phyloP scores from a whole-genome alignment of 2,329 filamentous ascomycete genomes.

The Shiraia bambusicola region DNA sequence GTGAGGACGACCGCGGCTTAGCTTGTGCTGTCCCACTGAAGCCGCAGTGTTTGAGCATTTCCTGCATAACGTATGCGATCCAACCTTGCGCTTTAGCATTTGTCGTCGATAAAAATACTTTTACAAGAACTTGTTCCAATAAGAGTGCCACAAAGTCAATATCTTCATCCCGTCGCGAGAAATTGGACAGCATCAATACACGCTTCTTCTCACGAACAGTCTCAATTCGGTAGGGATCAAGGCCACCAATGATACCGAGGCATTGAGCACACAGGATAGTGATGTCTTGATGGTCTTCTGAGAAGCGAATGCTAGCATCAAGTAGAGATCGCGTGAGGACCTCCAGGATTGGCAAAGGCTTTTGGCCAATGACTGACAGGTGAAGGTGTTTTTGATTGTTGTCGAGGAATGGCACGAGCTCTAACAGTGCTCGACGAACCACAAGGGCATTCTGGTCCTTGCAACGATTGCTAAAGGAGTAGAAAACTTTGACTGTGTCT shows the following conservation, averaged over 20 bases:
- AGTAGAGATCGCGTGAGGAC: constrained; percentile 75
- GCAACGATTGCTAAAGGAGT: constrained; percentile 72
- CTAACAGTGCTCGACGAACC: constrained; percentile 75
- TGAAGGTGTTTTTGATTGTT: constrained; percentile 77
- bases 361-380: constrained; percentile 76
- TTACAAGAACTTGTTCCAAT: constrained; percentile 83
- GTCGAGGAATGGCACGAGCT: constrained; percentile 73
- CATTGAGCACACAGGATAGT: constrained; percentile 75
- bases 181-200: constrained; percentile 87
- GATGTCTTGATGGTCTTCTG: constrained; percentile 66
- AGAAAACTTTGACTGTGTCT: constrained; percentile 66
- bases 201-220: constrained; percentile 73
- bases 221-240: constrained; percentile 90
- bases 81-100: constrained; percentile 88
- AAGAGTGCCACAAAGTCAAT: constrained; percentile 84
- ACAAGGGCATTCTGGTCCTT: constrained; percentile 83
- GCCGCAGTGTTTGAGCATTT: constrained; percentile 76
- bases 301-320: constrained; percentile 82
- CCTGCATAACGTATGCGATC: constrained; percentile 91
- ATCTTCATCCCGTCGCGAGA: constrained; percentile 73
- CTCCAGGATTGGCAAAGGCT: constrained; percentile 73
- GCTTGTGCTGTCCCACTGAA: constrained; percentile 61
- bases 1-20: constrained; percentile 53
- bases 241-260: constrained; percentile 83
- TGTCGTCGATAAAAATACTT: constrained; percentile 85